Evolutionary conservation across 2,329 filamentous ascomycete species (phyloP).

Genomic region (Pseudonectria foliicola): DNA sequence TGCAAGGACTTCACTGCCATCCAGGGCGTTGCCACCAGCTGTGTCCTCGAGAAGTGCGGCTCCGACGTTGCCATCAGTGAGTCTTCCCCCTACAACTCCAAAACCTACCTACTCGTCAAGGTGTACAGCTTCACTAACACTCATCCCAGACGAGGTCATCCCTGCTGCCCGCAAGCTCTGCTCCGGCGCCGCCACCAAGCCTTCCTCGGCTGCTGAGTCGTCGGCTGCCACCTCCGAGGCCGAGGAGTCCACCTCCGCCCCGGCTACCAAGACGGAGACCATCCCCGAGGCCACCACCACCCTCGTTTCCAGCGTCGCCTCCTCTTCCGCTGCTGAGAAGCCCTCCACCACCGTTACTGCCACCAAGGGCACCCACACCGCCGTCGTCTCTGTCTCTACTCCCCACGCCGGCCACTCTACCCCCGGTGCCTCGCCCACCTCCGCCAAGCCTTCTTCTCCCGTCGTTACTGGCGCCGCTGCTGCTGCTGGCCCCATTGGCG

Average conservation of each 20-base stretch:
- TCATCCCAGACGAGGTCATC: slow-evolving; percentile 32
- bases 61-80: slow-evolving; percentile 31
- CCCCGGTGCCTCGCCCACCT: slow-evolving; percentile 1
- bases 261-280: too few species aligned
- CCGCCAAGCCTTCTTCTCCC: slow-evolving; percentile 1
- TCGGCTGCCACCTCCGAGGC: slow-evolving; percentile 2
- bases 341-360: slow-evolving; percentile 7
- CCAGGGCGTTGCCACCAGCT: slow-evolving; percentile 26
- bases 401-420: background rate
- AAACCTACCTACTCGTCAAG: too few species aligned
- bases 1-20: slow-evolving; percentile 27
- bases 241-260: slow-evolving; percentile 3
- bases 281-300: slow-evolving; percentile 4
- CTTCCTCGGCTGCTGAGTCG: slow-evolving; percentile 6
- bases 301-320: slow-evolving; percentile 7
- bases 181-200: slow-evolving; percentile 10
- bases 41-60: slow-evolving; percentile 31
- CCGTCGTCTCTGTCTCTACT: background rate
- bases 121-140: too few species aligned
- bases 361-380: slow-evolving; percentile 7
- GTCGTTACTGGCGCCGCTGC: slow-evolving; percentile 24
- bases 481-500: slow-evolving; percentile 24
- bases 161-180: slow-evolving; percentile 31
- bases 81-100: slow-evolving; percentile 18
- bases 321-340: slow-evolving; percentile 8